Base-by-base conservation (phyloP, 345 rosid species). In the Gossypium anomalum region DNA sequence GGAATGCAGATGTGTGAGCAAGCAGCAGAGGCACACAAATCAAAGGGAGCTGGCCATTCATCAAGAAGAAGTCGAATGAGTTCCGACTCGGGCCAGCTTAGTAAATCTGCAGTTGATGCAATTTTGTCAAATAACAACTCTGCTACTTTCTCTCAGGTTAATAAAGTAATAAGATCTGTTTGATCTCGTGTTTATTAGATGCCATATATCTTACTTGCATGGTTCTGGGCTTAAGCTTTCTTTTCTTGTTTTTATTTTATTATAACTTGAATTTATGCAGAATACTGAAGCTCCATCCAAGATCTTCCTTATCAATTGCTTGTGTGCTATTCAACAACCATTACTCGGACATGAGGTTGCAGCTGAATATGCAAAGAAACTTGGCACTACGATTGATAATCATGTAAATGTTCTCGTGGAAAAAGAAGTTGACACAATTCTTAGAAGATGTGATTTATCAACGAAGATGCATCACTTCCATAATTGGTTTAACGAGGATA, bases 21-120 rank as follows among this genome's bases (percentile, higher is more conserved):
- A 86, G 98, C 99, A 6, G 98, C 99, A 56, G 98, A 93, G 78
- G 91, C 97, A 12, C 93, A 95, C 85, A 95, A 91, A 82, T 91
- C 91, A 7, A 93, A 90, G 84, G 86, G 81, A 75, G 78, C 70
- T 34, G 78, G 92, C 19, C 89, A 88, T 43, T 80, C 83, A 55
- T 86, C 89, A 41, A 91, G 93, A 88, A 87, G 97, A 82, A 86
- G 78, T 70, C 75, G 97, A 85, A 71, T 76, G 80, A 93, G 88
- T 83, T 78, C 86, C 3, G 97, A 93, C 66, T 76, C 88, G 1
- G 81, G 85, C 80, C 92, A 89, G 49, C 62, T 77, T 65, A 88
- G 81, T 81, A 91, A 83, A 83, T 91, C 97, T 10, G 83, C 99
- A 53, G 97, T 91, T 27, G 99, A 95, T 83, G 97, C 99, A 70